These are phyloP conservation scores for Chernovozyma sophiae-reginae DNA, from an alignment of 1,139 yeast genomes.

Conservation along the genomic window DNA sequence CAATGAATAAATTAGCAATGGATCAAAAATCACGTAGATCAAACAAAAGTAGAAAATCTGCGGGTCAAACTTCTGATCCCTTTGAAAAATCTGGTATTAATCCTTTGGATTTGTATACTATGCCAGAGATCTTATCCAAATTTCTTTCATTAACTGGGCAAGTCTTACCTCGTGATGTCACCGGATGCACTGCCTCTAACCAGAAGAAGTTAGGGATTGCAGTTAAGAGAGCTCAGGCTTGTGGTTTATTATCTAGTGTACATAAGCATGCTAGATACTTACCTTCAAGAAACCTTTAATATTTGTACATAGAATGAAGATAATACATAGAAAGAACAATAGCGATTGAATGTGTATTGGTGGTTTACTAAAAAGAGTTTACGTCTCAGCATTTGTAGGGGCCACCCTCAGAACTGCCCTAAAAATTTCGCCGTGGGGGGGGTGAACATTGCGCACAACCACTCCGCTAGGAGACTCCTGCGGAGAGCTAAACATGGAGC, in stretches of 20 bases:
- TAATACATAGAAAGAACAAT: not conserved
- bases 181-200: conserved; percentile 58
- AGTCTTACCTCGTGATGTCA: conserved; percentile 61
- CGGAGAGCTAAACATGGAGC: no score
- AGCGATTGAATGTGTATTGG: no score
- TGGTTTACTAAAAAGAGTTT: no score
- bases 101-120: conserved; percentile 61
- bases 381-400: no score
- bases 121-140: conserved; percentile 59
- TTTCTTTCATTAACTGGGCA: conserved; percentile 63
- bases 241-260: conserved; percentile 62
- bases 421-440: no score
- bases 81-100: conserved; percentile 56
- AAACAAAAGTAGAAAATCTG: conserved; percentile 12
- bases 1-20: conserved; percentile 48
- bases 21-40: conserved; percentile 22
- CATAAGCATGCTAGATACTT: conserved; percentile 50
- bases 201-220: conserved; percentile 66
- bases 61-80: conserved; percentile 24
- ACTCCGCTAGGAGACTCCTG: no score
- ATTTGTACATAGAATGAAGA: conserved; percentile 1
- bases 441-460: no score
- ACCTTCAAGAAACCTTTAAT: conserved; percentile 37
- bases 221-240: conserved; percentile 62
- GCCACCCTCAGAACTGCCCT: no score